Evolutionary conservation across 495 filamentous ascomycete species (phyloP), one percentile per base, ranked within the genome.

Genomic region (Lophium mytilinum): DNA sequence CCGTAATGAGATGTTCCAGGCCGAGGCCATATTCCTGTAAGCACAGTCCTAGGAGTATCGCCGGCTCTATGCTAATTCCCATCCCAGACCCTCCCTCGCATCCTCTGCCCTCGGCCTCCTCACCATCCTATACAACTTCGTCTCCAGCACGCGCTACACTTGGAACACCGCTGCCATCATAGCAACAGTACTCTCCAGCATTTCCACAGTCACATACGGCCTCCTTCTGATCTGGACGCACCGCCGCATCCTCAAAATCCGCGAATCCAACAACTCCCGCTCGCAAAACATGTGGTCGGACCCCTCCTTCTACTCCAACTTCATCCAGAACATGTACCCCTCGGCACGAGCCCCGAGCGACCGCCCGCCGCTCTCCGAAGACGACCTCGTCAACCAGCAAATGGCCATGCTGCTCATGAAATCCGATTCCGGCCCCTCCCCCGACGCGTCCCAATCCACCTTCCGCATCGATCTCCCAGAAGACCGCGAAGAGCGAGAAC

Each of bases 51-150:
- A 6, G 24, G 6, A 30, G 24, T 30, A 30, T 30, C 6, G 24
- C 4, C 37, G 39, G 15, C 1, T 52, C 52, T 4, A 15, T 37
- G 56, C 61, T 56, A 18, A 64, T 52, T 47, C 37, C 19, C 8
- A 3, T 18, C 43, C 15, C 35, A 60, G 58, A 33, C 65, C 65
- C 37, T 48, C 63, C 24, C 64, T 71, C 24, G 55, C 61, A 15
- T 68, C 68, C 24, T 71, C 65, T 40, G 58, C 60, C 17, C 56
- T 72, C 14, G 71, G 71, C 41, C 62, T 73, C 34, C 63, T 73
- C 55, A 69, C 68, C 10, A 56, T 71, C 30, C 59, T 70, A 55
- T 73, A 73, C 64, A 61, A 63, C 58, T 72, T 73, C 64, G 50
- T 69, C 21, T 66, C 65, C 37, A 66, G 61, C 54, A 40, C 43